Base-by-base conservation (phyloP, 1,284 basidiomycete genomes). In the Vanrija pseudolonga region DNA sequence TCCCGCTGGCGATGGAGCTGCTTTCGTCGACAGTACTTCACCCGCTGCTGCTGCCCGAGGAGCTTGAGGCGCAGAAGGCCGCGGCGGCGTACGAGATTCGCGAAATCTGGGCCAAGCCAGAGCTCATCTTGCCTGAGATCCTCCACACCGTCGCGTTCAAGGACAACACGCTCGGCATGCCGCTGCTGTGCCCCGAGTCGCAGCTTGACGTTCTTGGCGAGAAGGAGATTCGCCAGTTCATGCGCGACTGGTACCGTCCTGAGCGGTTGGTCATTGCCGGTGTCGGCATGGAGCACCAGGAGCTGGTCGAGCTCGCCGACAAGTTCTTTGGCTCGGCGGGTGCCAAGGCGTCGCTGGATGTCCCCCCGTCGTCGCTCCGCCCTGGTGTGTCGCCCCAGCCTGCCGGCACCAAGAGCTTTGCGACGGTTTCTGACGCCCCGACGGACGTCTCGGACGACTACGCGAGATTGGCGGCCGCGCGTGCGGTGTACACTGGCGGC, bases 191-290 rank as follows among this genome's bases (percentile, higher is more conserved):
- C 70, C 90, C 91, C 1, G 86, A 90, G 63, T 87, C 92, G 41
- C 85, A 88, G 50, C 83, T 97, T 65, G 80, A 85, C 55, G 67
- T 79, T 51, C 85, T 98, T 54, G 85, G 87, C 60, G 81, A 81
- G 42, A 74, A 81, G 43, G 80, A 84, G 26, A 79, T 98, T 61
- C 81, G 83, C 55, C 77, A 81, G 17, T 89, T 83, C 64, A 85
- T 90, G 80, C 77, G 80, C 53, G 83, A 86, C 42, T 97, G 92
- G 93, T 97, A 92, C 76, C 81, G 83, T 46, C 93, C 95, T 0
- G 92, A 97, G 68, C 79, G 90, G 48, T 94, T 98, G 82, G 93
- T 98, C 45, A 82, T 98, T 45, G 93, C 95, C 3, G 94, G 92
- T 20, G 88, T 89, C 3, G 95, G 95, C 11, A 89, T 98, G 84